phyloP scores from a whole-genome alignment of 2,329 filamentous ascomycete genomes.

The Claviceps fusiformis region DNA sequence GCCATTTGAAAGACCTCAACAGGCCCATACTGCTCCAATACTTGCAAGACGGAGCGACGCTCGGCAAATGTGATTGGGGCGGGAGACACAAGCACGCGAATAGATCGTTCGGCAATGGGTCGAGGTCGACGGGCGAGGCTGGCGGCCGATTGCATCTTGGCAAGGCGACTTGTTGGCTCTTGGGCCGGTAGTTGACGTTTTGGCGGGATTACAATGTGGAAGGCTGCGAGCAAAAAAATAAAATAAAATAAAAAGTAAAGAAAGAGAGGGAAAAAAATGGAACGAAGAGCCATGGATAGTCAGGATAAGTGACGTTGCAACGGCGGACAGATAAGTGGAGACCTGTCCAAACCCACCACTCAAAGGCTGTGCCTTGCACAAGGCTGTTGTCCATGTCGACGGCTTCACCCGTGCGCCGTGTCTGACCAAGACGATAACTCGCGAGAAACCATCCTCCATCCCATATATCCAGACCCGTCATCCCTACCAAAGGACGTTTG shows the following conservation, averaged over 20 bases:
- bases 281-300: neutral
- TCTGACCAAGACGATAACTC: neutral
- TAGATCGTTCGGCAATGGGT: conserved; percentile 21
- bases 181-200: too few relatives aligned
- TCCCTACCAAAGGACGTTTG: neutral
- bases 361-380: neutral
- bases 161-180: neutral
- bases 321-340: neutral
- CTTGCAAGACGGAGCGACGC: conserved; percentile 39
- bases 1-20: conserved; percentile 38
- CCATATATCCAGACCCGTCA: neutral
- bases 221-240: neutral
- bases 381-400: neutral
- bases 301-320: neutral
- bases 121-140: conserved; percentile 6
- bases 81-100: conserved; percentile 39
- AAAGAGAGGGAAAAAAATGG: neutral
- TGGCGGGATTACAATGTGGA: too few relatives aligned
- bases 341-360: neutral
- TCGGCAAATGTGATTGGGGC: conserved; percentile 37
- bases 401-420: neutral
- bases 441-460: neutral
- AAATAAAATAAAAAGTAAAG: neutral
- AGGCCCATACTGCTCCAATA: conserved; percentile 33
- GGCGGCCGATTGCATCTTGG: conserved; percentile 7